Base-by-base conservation (phyloP, 257 asterid species). In the Ehretia macrophylla region DNA sequence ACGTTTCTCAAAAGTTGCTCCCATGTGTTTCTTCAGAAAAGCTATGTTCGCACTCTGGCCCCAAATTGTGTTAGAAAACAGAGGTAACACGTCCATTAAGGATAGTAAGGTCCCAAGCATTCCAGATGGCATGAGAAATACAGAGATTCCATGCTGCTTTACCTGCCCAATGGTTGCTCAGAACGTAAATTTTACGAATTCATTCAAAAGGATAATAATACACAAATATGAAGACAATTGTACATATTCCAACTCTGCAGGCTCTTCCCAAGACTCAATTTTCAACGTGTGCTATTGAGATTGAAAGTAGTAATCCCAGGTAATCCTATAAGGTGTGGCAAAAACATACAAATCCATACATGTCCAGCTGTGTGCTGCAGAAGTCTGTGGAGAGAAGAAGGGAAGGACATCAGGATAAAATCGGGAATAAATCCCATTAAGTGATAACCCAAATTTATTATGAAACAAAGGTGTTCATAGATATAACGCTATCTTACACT, bases 51-150 rank as follows among this genome's bases (percentile, higher is more conserved):
- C 87, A 81, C 82, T 85, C 85, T 93, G 94, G 14, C 99, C 99
- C 99, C 99, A 93, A 48, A 65, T 96, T 14, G 97, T 89, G 76
- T 93, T 86, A 38, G 99, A 85, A 75, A 93, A 93, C 55, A 93
- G 77, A 11, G 99, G 99, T 80, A 93, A 77, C 55, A 93, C 94
- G 75, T 93, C 99, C 42, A 93, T 87, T 83, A 93, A 48, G 63
- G 99, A 93, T 61, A 89, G 86, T 69, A 93, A 69, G 18, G 99
- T 93, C 58, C 99, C 99, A 20, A 93, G 89, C 99, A 93, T 93
- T 73, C 99, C 99, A 11, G 99, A 93, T 18, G 96, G 99, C 99
- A 93, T 89, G 68, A 93, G 97, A 76, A 93, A 93, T 55, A 93
- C 95, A 0, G 99, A 89, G 74, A 93, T 64, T 17, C 97, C 97